Evolutionary conservation across 495 filamentous ascomycete species (phyloP), one percentile per base, ranked within the genome.

Genomic region (Penicillium psychrofluorescens): DNA sequence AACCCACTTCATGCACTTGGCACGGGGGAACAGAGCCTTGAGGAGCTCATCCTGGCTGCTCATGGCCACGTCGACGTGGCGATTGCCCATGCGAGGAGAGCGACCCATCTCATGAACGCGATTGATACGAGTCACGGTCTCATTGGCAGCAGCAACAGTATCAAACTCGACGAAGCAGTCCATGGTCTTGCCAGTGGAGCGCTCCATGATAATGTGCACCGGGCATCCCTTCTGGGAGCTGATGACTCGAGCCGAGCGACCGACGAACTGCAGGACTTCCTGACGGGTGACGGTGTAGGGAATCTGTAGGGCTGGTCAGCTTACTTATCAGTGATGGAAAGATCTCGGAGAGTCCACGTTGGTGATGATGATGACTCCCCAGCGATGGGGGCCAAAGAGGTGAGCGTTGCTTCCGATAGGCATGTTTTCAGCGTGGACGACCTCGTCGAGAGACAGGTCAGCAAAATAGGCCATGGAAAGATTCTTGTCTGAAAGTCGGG

Each of bases 181-280:
- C 61, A 82, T 78, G 0, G 87, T 90, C 72, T 90, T 91, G 38
- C 76, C 76, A 1, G 83, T 86, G 0, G 78, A 68, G 7, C 85
- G 81, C 40, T 91, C 87, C 84, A 92, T 88, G 50, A 89, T 85
- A 48, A 92, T 88, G 51, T 92, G 87, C 8, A 90, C 64, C 0
- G 84, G 71, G 40, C 79, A 80, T 6, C 81, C 70, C 2, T 61
- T 50, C 36, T 79, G 76, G 35, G 69, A 66, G 29, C 53, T 44
- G 32, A 84, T 61, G 32, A 86, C 63, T 11, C 68, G 72, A 0
- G 82, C 75, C 46, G 75, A 75, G n/a, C 77, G 75, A n/a, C 85
- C 85, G 9, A 89, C 62, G 54, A 87, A 78, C 10, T 84, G 80
- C 29, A 77, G 62, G 14, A 90, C 71, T 48, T 90, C 84, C 7